Conservation (phyloP, 2,329 filamentous ascomycete species). For the Basipetospora chlamydospora region DNA sequence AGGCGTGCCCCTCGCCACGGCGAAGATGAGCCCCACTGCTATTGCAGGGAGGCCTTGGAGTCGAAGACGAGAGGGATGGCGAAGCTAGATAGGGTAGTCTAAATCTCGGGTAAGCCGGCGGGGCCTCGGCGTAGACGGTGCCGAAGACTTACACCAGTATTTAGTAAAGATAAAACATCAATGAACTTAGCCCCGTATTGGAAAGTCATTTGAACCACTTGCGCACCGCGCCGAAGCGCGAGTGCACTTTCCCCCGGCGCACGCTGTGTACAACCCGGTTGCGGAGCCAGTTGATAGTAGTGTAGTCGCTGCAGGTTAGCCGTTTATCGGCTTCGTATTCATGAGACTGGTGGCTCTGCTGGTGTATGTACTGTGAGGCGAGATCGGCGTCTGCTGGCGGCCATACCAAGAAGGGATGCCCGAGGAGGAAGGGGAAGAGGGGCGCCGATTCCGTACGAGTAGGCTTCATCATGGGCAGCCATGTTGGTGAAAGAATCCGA, state of each 20-base stretch:
- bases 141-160: too few species aligned
- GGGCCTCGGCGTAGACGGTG: slow-evolving; percentile 9
- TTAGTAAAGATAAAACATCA: too few species aligned
- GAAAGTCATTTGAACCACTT: slow-evolving; percentile 25
- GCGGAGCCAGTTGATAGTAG: slow-evolving; percentile 48
- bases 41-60: slow-evolving; percentile 38
- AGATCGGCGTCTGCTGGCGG: too few species aligned
- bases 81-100: slow-evolving; percentile 46
- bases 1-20: slow-evolving; percentile 43
- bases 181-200: slow-evolving; percentile 27
- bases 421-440: too few species aligned
- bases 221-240: slow-evolving; percentile 33
- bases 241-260: slow-evolving; percentile 30
- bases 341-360: not conserved
- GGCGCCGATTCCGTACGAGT: too few species aligned
- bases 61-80: slow-evolving; percentile 42
- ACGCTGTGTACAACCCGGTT: slow-evolving; percentile 44
- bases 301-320: slow-evolving; percentile 46
- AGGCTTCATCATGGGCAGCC: too few species aligned
- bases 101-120: slow-evolving; percentile 46
- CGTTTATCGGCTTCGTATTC: slow-evolving; percentile 28
- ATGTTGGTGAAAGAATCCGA: too few species aligned
- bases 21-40: slow-evolving; percentile 41
- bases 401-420: too few species aligned
- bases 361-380: too few species aligned